phyloP scores from a whole-genome alignment of 106 monocot species.

The Dendrobium officinale region DNA sequence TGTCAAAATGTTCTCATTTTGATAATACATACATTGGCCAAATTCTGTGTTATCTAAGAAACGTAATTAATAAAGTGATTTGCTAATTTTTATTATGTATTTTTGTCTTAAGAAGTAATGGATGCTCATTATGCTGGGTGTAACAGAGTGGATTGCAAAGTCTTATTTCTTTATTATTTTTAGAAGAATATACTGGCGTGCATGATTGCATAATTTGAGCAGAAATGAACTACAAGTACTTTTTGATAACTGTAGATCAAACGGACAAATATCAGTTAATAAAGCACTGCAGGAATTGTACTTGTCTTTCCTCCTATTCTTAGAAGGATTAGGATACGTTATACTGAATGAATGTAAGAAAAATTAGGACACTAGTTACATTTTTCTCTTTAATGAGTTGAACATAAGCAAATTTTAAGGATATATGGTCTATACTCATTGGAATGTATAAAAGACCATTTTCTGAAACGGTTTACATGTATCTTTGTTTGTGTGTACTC shows the following conservation, averaged over 20 bases:
- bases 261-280: background rate
- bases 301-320: background rate
- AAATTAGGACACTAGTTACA: background rate
- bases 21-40: background rate
- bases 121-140: background rate
- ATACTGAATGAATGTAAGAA: background rate
- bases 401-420: background rate
- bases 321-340: background rate
- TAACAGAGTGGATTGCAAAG: background rate
- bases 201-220: too few species aligned
- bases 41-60: background rate
- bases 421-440: background rate
- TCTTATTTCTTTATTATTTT: background rate
- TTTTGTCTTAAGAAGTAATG: background rate
- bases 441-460: background rate
- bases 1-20: background rate
- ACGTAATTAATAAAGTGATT: conserved; percentile 2
- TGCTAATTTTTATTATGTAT: background rate
- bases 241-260: background rate
- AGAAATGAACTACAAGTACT: background rate
- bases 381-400: background rate
- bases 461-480: background rate
- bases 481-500: background rate
- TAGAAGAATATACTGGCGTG: background rate
- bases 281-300: background rate